Conservation (phyloP, 805 yeast species). For the Metschnikowia bowlesiae region DNA sequence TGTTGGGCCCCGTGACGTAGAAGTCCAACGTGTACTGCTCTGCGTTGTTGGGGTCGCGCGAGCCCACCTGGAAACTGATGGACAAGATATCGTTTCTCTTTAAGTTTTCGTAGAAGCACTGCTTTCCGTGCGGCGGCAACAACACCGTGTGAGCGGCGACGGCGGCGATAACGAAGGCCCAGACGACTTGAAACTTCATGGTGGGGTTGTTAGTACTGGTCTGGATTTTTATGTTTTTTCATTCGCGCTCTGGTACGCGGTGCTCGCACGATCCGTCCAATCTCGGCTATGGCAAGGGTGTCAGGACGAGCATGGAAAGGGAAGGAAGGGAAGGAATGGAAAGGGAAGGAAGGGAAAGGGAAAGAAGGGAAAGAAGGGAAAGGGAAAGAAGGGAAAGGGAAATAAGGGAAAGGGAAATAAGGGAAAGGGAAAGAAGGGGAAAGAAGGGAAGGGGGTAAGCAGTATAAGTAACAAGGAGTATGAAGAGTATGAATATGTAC, state of each 20-base stretch:
- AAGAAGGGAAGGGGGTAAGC: no score
- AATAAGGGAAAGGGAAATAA: no score
- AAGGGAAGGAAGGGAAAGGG: no score
- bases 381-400: no score
- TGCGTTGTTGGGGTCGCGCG: slow-evolving; percentile 69
- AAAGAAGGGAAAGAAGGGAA: no score
- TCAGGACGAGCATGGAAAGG: no score
- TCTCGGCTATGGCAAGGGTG: no score
- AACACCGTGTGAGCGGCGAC: slow-evolving; percentile 71
- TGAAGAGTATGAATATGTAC: no score
- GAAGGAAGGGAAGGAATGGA: no score
- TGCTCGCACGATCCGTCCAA: slow-evolving; percentile 4
- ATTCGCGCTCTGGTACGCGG: slow-evolving; percentile 7
- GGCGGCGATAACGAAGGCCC: slow-evolving; percentile 17
- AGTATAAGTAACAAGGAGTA: no score
- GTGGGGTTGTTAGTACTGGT: background rate
- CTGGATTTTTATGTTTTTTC: background rate
- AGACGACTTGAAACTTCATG: slow-evolving; percentile 12
- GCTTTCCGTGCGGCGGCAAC: slow-evolving; percentile 76
- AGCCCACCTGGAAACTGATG: slow-evolving; percentile 89
- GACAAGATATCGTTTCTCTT: slow-evolving; percentile 82
- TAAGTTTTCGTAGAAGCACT: slow-evolving; percentile 83
- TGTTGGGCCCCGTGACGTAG: slow-evolving; percentile 36
- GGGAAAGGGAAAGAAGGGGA: no score
- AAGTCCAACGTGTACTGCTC: slow-evolving; percentile 68